These are phyloP conservation scores for Kluyveromyces sp. DNA, from an alignment of 1,139 yeast genomes.

Conservation along the genomic window DNA sequence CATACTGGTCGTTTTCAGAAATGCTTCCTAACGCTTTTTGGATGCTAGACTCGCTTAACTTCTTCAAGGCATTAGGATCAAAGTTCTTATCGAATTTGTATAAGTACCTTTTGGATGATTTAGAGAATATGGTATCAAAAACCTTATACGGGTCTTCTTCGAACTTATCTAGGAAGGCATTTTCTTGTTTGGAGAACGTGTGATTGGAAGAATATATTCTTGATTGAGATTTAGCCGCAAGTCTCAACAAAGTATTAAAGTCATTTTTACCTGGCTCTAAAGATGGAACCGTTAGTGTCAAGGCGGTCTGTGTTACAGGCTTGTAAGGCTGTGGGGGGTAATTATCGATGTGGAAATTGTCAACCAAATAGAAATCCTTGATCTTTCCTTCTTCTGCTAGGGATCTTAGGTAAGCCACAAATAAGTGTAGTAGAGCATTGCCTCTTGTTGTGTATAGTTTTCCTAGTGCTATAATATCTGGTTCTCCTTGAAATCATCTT, in stretches of 20 bases:
- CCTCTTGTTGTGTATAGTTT: conserved; percentile 17
- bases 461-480: conserved; percentile 11
- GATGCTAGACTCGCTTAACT: conserved; percentile 22
- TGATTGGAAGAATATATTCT: conserved; percentile 31
- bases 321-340: conserved; percentile 29
- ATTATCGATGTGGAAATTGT: conserved; percentile 25
- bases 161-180: conserved; percentile 29
- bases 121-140: conserved; percentile 29
- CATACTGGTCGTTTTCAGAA: conserved; percentile 14
- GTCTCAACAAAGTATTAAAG: conserved; percentile 27
- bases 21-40: conserved; percentile 9
- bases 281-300: conserved; percentile 30
- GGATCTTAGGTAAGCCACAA: conserved; percentile 28
- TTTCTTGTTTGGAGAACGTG: conserved; percentile 30
- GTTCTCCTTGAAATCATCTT: conserved; percentile 6
- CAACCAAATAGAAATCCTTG: conserved; percentile 25
- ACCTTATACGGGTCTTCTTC: conserved; percentile 30
- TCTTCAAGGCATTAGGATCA: conserved; percentile 20
- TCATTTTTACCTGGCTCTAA: conserved; percentile 14
- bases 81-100: conserved; percentile 27
- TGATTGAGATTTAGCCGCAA: conserved; percentile 31
- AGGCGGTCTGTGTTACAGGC: conserved; percentile 29
- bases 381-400: conserved; percentile 27
- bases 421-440: conserved; percentile 26
- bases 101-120: conserved; percentile 29